Conservation (phyloP, 495 filamentous ascomycete genomes). For the Aspergillus incahuasiensis region DNA sequence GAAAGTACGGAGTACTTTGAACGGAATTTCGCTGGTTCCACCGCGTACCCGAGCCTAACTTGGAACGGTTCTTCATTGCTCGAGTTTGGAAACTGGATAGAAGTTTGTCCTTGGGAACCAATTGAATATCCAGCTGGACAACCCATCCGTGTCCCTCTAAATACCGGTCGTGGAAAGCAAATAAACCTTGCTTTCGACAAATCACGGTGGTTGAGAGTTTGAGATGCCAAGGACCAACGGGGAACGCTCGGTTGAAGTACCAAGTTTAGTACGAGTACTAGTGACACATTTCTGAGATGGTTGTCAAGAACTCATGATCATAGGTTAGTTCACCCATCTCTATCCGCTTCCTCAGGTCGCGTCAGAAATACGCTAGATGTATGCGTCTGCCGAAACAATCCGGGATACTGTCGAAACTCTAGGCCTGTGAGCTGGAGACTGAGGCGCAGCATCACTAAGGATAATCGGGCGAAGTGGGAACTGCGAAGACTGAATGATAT, state of each 20-base stretch:
- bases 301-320: neutral
- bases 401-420: neutral
- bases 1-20: neutral
- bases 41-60: neutral
- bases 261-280: neutral
- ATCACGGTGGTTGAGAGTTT: neutral
- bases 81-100: neutral
- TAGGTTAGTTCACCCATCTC: constrained; percentile 5
- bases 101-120: neutral
- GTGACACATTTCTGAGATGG: neutral
- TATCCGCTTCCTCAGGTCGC: neutral
- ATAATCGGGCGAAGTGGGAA: neutral
- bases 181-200: neutral
- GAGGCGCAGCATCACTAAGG: constrained; percentile 5
- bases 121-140: neutral
- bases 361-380: neutral
- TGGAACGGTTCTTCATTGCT: neutral
- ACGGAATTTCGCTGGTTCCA: neutral
- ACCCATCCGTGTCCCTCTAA: neutral
- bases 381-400: neutral
- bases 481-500: neutral
- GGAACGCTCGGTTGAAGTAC: constrained; percentile 1
- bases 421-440: neutral
- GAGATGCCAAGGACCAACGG: constrained; percentile 3
- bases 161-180: neutral